Conservation (phyloP, 1,284 basidiomycete genomes). For the Chalciporus sp. region DNA sequence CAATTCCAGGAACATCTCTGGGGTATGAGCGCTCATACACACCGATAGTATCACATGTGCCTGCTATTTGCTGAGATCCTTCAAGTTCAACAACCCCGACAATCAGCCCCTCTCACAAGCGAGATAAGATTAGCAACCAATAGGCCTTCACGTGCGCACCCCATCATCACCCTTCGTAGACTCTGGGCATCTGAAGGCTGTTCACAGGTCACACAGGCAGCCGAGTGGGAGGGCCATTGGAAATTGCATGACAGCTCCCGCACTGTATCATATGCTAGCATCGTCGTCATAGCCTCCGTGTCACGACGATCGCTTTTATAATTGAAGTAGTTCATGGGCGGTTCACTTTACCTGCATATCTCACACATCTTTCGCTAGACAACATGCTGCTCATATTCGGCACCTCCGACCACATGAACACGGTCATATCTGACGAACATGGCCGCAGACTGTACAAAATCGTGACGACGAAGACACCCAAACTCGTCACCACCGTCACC, state of each 20-base stretch:
- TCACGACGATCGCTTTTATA: neutral
- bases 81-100: too few species aligned
- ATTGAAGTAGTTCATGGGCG: neutral
- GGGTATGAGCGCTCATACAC: too few species aligned
- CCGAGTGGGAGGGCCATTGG: too few species aligned
- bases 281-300: too few species aligned
- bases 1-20: too few species aligned
- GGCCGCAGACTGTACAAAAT: conserved; percentile 11
- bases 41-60: too few species aligned
- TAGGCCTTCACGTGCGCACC: neutral
- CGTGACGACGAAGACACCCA: neutral
- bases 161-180: too few species aligned
- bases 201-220: too few species aligned
- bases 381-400: conserved; percentile 28
- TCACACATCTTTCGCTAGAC: neutral
- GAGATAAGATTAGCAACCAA: neutral
- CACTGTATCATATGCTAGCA: neutral
- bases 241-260: neutral
- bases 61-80: too few species aligned
- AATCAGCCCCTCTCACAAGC: neutral
- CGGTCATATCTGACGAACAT: conserved; percentile 21
- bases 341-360: neutral
- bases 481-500: conserved; percentile 1
- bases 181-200: too few species aligned
- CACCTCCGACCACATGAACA: conserved; percentile 23